Conservation (phyloP, 169 alveolate genomes). For the Cryptosporidium andersoni region DNA sequence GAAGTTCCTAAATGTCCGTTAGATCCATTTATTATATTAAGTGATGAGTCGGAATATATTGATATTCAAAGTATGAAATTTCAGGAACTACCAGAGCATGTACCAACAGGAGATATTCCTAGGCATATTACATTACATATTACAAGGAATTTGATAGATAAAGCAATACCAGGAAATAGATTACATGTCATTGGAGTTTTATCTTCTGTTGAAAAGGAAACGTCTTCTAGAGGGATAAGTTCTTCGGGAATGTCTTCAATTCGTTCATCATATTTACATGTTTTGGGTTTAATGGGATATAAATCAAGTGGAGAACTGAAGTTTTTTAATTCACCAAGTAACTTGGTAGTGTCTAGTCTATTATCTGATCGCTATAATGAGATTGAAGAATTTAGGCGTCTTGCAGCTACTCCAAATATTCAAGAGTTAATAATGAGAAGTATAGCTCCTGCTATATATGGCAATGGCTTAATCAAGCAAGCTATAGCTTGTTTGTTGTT, state of each 20-base stretch:
- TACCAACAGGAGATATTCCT: conserved; percentile 94
- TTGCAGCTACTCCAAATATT: conserved; percentile 90
- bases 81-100: conserved; percentile 99
- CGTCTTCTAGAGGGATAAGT: background rate
- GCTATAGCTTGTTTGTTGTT: conserved; percentile 98
- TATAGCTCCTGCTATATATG: conserved; percentile 97
- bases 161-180: conserved; percentile 97
- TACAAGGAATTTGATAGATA: conserved; percentile 68
- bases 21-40: conserved; percentile 91
- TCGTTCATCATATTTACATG: conserved; percentile 83
- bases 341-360: conserved; percentile 72
- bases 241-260: conserved; percentile 51
- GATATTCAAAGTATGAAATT: conserved; percentile 95
- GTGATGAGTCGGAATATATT: conserved; percentile 93
- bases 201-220: conserved; percentile 76
- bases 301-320: conserved; percentile 74
- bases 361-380: conserved; percentile 71
- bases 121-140: conserved; percentile 76
- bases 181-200: conserved; percentile 93
- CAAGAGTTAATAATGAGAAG: conserved; percentile 88
- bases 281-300: conserved; percentile 81
- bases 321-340: conserved; percentile 48
- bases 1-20: conserved; percentile 85
- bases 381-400: conserved; percentile 79
- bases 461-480: conserved; percentile 94